Evolutionary conservation across 768 basidiomycete species (phyloP), one percentile per base, ranked within the genome.

Genomic region (Dacryopinax primogenitus): DNA sequence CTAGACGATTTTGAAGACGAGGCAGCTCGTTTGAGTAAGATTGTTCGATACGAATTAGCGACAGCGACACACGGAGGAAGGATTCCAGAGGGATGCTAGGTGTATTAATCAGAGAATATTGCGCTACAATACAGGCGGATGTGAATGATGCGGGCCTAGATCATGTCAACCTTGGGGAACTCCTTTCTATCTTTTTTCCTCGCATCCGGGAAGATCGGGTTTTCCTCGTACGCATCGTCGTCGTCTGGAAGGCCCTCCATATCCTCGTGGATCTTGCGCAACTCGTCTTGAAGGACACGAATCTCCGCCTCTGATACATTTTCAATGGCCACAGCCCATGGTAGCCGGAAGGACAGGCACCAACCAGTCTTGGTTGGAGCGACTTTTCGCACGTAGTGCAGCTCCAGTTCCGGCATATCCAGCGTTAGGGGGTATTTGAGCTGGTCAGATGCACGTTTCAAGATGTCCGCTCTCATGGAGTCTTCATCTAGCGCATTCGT

Each of bases 291-390:
- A 11, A 28, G 51, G 26, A 3, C 11, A 21, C 21, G 4, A 30
- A 58, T 58, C 51, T 58, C 51, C 7, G 51, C 51, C 4, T 58
- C 26, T 3, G 51, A 13, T 6, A 58, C 51, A 13, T 30, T 18
- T 32, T 51, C 66, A 66, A 77, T 74, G 7, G 76, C 77, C n/a
- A 80, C 76, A 64, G 77, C 74, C 47, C 72, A 73, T 21, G 86
- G 85, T 9, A 90, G 78, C 68, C 83, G 75, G 80, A 99, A 98
- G 74, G 88, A 88, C 64, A 99, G 83, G 75, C 95, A 94, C 74
- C 94, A 98, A 95, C 98, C 97, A 71, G 92, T 87, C 76, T 99
- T 98, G 76, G 85, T 88, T 6, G 95, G 95, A 0, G 96, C 92
- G 11, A 98, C 96, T 11, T 88, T 87, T 64, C 96, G 86, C 62